Conservation (phyloP, 257 asterid genomes). For the Fraxinus anomala region DNA sequence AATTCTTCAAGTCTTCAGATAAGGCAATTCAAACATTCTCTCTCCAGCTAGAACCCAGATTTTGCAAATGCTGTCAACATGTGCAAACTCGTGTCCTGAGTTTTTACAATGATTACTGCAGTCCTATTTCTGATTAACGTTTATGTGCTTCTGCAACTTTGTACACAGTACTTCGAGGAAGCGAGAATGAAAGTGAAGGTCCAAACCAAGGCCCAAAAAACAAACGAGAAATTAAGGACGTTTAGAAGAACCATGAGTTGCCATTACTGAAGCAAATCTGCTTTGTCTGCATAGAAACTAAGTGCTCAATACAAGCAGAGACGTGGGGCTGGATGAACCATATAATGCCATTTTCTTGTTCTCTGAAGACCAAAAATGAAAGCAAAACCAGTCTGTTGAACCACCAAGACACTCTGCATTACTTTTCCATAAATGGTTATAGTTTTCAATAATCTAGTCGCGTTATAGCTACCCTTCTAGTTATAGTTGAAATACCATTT, state of each 20-base stretch:
- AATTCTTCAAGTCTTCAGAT: neutral
- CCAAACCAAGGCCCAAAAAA: conserved; percentile 45
- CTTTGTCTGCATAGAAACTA: conserved; percentile 6
- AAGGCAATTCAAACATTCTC: neutral
- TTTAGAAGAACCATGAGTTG: conserved; percentile 56
- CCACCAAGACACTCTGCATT: neutral
- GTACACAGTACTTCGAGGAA: conserved; percentile 46
- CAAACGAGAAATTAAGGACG: conserved; percentile 36
- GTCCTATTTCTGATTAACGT: neutral
- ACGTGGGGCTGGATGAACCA: neutral
- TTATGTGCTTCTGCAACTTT: conserved; percentile 3
- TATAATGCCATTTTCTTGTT: conserved; percentile 1
- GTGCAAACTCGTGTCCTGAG: neutral
- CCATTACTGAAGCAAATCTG: conserved; percentile 33
- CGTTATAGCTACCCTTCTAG: conserved; percentile 1
- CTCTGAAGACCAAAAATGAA: neutral
- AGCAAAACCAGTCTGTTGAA: neutral
- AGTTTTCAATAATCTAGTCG: neutral
- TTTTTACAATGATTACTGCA: neutral
- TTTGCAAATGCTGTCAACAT: neutral
- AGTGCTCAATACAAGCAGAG: neutral
- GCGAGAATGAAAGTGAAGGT: conserved; percentile 35
- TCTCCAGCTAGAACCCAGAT: neutral
- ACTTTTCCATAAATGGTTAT: neutral
- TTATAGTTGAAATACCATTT: conserved; percentile 8